Base-by-base conservation (phyloP, 352 stramenopile species). In the Pythium grandisporangium region DNA sequence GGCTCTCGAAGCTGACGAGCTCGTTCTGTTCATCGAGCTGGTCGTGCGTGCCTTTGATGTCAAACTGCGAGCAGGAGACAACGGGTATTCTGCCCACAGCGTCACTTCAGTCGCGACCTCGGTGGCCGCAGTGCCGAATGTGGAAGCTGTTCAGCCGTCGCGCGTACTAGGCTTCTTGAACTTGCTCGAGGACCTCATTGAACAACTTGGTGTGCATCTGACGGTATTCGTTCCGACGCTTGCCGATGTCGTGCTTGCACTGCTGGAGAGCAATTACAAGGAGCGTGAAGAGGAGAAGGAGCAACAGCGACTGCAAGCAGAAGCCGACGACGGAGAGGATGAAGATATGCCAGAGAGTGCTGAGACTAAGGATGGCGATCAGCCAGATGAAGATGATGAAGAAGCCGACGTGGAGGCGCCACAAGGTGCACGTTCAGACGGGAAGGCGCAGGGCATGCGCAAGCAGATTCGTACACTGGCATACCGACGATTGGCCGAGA, bases 141-240 rank as follows among this genome's bases (percentile, higher is more conserved):
- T 87, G n/a, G 57, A 61, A 4, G 54, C 17, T n/a, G 70, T 88
- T n/a, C 72, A 86, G 27, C 58, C 64, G 22, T 87, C 77, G 10
- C 77, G 77, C 20, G 76, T 90, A 20, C 66, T 95, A 19, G 87
- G 87, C 25, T 96, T 96, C 50, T 58, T 96, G 30, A 95, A 96
- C 36, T 46, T 96, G 30, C 42, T 95, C 22, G 74, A 94, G 30
- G 85, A 95, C 40, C 57, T 96, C 6, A 74, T 95, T 8, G 63
- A 50, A 1, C 87, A 96, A 53, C 63, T 96, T 7, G 84, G 84
- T 8, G 72, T 92, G 0, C 89, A 93, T 51, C 51, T 95, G 30
- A 52, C 82, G 17, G 46, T 62, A 19, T 96, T 92, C 32, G 65
- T 95, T n/a, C 76, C 79, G 19, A 53, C 56, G 6, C 61, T 96